Evolutionary conservation across 2,329 filamentous ascomycete genomes (phyloP).

Genomic region (Neofusicoccum umdonicola): DNA sequence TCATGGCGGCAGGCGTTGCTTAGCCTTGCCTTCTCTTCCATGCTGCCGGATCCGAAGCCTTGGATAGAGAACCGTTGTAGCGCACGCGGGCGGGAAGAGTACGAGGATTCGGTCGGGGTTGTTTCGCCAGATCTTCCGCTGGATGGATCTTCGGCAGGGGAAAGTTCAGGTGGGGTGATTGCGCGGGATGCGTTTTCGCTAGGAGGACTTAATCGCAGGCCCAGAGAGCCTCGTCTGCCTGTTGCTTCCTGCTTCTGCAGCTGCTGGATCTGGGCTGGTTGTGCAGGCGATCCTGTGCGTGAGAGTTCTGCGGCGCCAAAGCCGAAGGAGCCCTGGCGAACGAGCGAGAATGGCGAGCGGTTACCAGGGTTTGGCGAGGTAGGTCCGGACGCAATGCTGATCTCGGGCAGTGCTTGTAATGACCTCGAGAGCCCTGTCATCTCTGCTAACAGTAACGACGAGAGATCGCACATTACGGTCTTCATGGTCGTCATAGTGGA

Average conservation of each 20-base stretch:
- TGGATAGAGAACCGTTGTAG: slow-evolving; percentile 60
- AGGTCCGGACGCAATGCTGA: slow-evolving; percentile 51
- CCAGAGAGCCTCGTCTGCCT: not conserved
- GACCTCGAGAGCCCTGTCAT: slow-evolving; percentile 49
- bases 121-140: slow-evolving; percentile 13
- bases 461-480: slow-evolving; percentile 46
- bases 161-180: slow-evolving; percentile 48
- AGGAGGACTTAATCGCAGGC: not conserved
- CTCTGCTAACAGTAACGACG: slow-evolving; percentile 45
- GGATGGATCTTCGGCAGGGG: slow-evolving; percentile 18
- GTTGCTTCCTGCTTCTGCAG: slow-evolving; percentile 15
- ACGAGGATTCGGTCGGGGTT: slow-evolving; percentile 27
- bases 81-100: slow-evolving; percentile 42
- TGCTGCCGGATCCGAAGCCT: slow-evolving; percentile 63
- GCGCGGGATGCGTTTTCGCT: slow-evolving; percentile 26
- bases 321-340: slow-evolving; percentile 13
- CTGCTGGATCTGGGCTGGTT: slow-evolving; percentile 7
- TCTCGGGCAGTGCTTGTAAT: slow-evolving; percentile 56
- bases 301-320: slow-evolving; percentile 1
- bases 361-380: not conserved
- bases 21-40: slow-evolving; percentile 79
- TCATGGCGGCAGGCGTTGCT: slow-evolving; percentile 72
- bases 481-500: slow-evolving; percentile 69
- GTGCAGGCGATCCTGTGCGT: slow-evolving; percentile 6
- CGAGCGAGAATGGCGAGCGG: slow-evolving; percentile 13